Evolutionary conservation across 768 basidiomycete species (phyloP).

Genomic region (Hygrophorus russula): DNA sequence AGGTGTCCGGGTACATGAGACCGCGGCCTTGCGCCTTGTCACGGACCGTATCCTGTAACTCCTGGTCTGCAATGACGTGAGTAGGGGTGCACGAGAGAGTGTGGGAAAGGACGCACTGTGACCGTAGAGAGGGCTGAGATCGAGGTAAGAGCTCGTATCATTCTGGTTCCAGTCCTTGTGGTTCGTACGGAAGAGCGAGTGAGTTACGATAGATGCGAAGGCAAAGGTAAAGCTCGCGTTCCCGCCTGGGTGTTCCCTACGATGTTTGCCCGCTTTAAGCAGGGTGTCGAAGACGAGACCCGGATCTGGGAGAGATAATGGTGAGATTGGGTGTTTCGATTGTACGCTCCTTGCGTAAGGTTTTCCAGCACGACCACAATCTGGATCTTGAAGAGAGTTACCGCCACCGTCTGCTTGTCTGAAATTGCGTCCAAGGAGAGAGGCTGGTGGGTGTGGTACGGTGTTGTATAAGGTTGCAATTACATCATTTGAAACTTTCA

Average conservation of each 20-base stretch:
- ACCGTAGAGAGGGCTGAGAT: constrained; percentile 47
- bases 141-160: constrained; percentile 43
- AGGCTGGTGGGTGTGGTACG: constrained; percentile 38
- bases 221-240: constrained; percentile 55
- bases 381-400: constrained; percentile 34
- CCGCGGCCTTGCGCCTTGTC: constrained; percentile 39
- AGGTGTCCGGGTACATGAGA: constrained; percentile 39
- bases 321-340: constrained; percentile 26
- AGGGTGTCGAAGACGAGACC: constrained; percentile 54
- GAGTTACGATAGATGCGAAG: constrained; percentile 54
- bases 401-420: constrained; percentile 38
- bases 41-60: constrained; percentile 30
- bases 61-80: constrained; percentile 21
- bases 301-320: constrained; percentile 40
- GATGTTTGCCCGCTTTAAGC: too few relatives aligned
- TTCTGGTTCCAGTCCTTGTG: constrained; percentile 32
- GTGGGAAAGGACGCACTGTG: constrained; percentile 23
- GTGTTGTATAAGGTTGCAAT: too few relatives aligned
- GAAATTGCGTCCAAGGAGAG: constrained; percentile 28
- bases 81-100: neutral
- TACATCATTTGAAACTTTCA: too few relatives aligned
- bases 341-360: constrained; percentile 46
- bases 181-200: constrained; percentile 44
- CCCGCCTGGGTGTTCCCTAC: constrained; percentile 50
- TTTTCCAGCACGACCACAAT: constrained; percentile 37